Base-by-base conservation (phyloP, 306 rosid genomes). In the Sicyos baderoa region DNA sequence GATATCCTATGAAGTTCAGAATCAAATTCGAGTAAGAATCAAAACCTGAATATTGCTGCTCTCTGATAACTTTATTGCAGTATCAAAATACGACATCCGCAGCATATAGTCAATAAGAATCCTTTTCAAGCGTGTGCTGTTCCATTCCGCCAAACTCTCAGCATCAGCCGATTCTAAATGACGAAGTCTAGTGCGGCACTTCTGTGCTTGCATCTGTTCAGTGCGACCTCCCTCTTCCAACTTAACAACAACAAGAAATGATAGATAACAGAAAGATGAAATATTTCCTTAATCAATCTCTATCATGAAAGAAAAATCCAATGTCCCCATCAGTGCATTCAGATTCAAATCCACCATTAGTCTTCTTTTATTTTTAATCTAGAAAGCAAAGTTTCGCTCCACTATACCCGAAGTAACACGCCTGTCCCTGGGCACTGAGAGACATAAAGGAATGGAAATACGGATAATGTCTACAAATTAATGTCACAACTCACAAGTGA, bases 101-200 rank as follows among this genome's bases (percentile, higher is more conserved):
- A 90, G 76, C 99, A 93, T 88, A 84, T 93, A 93, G 81, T 93
- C 99, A 79, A 90, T 90, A 68, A 93, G 90, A 74, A 89, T 85
- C 73, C 97, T 86, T 70, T 93, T 93, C 96, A 93, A 47, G 47
- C 94, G 91, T 50, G 86, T 83, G 77, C 74, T 79, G 70, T 85
- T 93, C 96, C 96, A 93, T 58, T 85, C 99, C 0, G 90, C 47
- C 74, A 86, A 55, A 70, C 86, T 88, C 64, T 88, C 97, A 9
- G 82, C 80, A 77, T 88, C 90, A 12, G 86, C 97, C n/a, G 96
- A 90, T 74, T 86, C 97, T 70, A 93, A 82, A 76, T 93, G 99
- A 74, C 80, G 87, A 0, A 90, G 75, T 68, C 99, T 85, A 14
- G 79, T 85, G 13, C 96, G 83, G 70, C 96, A 93, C 83, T 79